Evolutionary conservation across 495 filamentous ascomycete species (phyloP).

Genomic region (Hypoxylon cercidicola): DNA sequence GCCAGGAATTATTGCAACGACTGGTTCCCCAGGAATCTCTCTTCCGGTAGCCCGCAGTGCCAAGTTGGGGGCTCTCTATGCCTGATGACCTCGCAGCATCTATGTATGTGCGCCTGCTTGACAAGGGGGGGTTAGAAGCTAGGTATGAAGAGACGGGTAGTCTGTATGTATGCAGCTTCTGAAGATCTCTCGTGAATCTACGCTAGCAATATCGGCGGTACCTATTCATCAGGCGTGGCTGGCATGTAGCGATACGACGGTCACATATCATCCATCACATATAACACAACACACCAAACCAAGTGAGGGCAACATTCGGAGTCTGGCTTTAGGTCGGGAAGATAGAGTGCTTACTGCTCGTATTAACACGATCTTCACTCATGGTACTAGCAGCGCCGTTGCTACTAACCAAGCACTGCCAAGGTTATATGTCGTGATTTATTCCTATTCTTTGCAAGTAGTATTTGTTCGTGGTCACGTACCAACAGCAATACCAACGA

Average conservation of each 20-base stretch:
- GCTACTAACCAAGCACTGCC: too few relatives aligned
- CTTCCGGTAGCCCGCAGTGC: not conserved
- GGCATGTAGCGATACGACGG: not conserved
- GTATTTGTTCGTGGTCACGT: too few relatives aligned
- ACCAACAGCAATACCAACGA: too few relatives aligned
- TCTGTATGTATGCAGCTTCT: conserved; percentile 3
- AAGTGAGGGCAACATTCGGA: not conserved
- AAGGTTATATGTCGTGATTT: too few relatives aligned
- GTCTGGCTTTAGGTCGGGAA: not conserved
- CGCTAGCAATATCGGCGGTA: not conserved
- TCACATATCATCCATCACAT: not conserved
- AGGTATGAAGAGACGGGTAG: not conserved
- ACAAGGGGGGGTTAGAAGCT: not conserved
- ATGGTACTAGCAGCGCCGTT: not conserved
- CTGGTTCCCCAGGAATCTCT: not conserved
- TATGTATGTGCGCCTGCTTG: not conserved
- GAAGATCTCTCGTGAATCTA: not conserved
- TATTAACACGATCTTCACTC: not conserved
- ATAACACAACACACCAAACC: not conserved
- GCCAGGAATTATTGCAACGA: not conserved
- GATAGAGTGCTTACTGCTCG: not conserved
- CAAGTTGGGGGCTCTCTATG: not conserved
- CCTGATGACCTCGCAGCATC: too few relatives aligned
- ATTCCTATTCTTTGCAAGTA: too few relatives aligned
- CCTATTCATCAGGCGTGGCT: not conserved